A percentile compares a stretch with the other conserved stretches of the same genome.
These are phyloP conservation scores for Sphagnurus paluster DNA, from an alignment of 1,284 basidiomycete genomes.

Conservation along the genomic window DNA sequence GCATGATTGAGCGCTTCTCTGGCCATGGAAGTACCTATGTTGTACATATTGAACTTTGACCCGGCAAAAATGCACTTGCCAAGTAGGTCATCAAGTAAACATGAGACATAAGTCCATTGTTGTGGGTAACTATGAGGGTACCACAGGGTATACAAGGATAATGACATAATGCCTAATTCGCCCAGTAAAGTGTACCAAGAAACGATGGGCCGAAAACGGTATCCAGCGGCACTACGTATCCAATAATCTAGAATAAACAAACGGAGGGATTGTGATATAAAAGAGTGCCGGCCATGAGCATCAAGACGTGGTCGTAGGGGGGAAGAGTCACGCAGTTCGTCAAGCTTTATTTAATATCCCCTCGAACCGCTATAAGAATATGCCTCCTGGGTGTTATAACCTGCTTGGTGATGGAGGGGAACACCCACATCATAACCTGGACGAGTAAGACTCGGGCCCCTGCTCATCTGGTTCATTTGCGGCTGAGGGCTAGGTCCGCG, in stretches of 20 bases:
- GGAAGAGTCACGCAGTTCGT: conserved; percentile 5
- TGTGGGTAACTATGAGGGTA: conserved; percentile 6
- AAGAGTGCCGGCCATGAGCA: conserved; percentile 24
- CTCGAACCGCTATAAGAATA: conserved; percentile 28
- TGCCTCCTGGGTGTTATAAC: conserved; percentile 36
- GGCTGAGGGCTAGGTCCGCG: conserved; percentile 66
- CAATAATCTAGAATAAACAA: conserved; percentile 16
- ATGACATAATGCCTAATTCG: conserved; percentile 5
- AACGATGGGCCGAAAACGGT: conserved; percentile 23
- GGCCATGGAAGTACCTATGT: too few relatives aligned
- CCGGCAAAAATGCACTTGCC: background rate
- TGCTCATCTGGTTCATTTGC: conserved; percentile 58
- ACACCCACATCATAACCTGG: conserved; percentile 53
- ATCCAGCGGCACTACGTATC: conserved; percentile 31
- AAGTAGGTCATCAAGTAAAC: background rate
- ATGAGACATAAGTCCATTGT: conserved; percentile 6
- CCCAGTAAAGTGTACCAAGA: conserved; percentile 10
- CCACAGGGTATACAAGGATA: conserved; percentile 17
- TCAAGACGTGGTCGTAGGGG: conserved; percentile 10
- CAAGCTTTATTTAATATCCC: conserved; percentile 14
- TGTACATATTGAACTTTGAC: too few relatives aligned
- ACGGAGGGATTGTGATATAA: conserved; percentile 18
- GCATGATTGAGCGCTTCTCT: too few relatives aligned
- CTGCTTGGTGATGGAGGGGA: conserved; percentile 60
- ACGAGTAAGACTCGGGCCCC: conserved; percentile 43